Conservation (phyloP, 2,329 filamentous ascomycete genomes). For the Microcyclosporella mali region DNA sequence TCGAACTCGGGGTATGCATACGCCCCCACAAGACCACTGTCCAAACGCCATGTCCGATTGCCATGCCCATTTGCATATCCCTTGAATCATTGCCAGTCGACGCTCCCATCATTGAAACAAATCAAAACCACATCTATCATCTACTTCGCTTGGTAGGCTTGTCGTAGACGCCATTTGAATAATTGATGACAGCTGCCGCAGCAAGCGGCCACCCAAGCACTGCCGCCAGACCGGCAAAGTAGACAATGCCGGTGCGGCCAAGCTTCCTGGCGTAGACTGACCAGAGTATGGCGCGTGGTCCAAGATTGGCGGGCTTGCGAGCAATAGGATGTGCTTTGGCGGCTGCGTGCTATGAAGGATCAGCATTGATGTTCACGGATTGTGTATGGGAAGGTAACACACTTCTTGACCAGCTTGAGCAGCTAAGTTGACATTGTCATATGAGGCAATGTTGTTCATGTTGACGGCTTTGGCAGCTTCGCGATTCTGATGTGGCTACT, state of each 20-base stretch:
- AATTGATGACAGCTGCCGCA: constrained; percentile 1
- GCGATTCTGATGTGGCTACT: neutral
- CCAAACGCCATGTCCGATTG: too few species aligned
- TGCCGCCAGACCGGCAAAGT: constrained; percentile 4
- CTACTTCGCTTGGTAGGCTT: neutral
- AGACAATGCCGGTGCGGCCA: constrained; percentile 8
- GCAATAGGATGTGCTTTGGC: constrained; percentile 7
- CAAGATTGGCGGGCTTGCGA: constrained; percentile 3
- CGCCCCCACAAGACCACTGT: too few species aligned
- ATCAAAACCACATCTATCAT: too few species aligned
- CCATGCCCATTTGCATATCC: too few species aligned
- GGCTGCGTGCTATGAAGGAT: constrained; percentile 4
- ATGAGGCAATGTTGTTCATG: neutral
- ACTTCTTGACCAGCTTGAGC: neutral
- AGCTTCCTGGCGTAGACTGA: constrained; percentile 7
- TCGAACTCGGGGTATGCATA: constrained; percentile 55
- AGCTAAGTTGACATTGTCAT: neutral
- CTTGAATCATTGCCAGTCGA: too few species aligned
- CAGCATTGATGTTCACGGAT: neutral
- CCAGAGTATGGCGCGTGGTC: constrained; percentile 13
- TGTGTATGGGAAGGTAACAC: neutral
- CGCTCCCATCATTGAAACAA: too few species aligned
- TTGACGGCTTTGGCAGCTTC: constrained; percentile 1
- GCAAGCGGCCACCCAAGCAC: constrained; percentile 16
- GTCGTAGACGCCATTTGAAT: constrained; percentile 11